Evolutionary conservation across 78 protist species (phyloP).

Genomic region (Polysphondylium violaceum): DNA sequence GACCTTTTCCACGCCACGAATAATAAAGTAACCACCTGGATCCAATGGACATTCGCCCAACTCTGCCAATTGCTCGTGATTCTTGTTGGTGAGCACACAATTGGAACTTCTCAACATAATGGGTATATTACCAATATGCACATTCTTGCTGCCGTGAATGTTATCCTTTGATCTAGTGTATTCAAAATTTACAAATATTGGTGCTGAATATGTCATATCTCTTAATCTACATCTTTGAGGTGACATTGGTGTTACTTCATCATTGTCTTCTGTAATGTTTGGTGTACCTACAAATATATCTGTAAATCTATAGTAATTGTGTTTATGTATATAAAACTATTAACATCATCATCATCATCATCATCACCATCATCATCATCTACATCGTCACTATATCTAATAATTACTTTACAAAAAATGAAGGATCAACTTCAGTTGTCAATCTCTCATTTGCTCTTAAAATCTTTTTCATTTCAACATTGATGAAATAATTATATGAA

Average conservation of each 20-base stretch:
- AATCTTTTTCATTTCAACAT: conserved; percentile 87
- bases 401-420: conserved; percentile 83
- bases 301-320: conserved; percentile 35
- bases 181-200: conserved; percentile 94
- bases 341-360: not conserved
- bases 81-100: conserved; percentile 90
- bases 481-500: conserved; percentile 95
- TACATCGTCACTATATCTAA: not conserved
- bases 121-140: conserved; percentile 97
- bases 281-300: conserved; percentile 93
- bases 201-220: conserved; percentile 98
- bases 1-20: conserved; percentile 96
- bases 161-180: conserved; percentile 92
- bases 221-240: conserved; percentile 98
- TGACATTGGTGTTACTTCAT: conserved; percentile 31
- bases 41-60: conserved; percentile 98
- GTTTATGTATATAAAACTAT: not conserved
- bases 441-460: conserved; percentile 90
- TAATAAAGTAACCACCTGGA: conserved; percentile 95
- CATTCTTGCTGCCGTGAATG: conserved; percentile 31
- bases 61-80: conserved; percentile 88
- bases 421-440: conserved; percentile 90
- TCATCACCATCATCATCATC: not conserved
- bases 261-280: conserved; percentile 80
- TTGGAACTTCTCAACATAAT: conserved; percentile 96